Base-by-base conservation (phyloP, 108 stramenopile species). In the Pseudonitzschia multistriata region DNA sequence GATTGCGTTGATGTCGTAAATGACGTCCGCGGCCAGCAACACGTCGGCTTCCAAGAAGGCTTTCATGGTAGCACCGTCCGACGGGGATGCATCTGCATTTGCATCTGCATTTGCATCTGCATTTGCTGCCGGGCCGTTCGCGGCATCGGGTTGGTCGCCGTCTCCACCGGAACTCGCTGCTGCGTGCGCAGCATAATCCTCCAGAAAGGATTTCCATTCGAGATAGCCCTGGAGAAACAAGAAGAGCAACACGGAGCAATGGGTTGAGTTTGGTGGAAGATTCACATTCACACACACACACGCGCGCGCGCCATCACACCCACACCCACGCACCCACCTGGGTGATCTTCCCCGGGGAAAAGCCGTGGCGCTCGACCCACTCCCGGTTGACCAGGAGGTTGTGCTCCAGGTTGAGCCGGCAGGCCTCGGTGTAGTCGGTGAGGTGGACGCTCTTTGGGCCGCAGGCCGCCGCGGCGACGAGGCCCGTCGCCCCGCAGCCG, bases 1-100 rank as follows among this genome's bases (percentile, higher is more conserved):
- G n/a, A 90, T 69, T 14, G 64, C 50, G 0, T 67, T n/a, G 11
- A 63, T 49, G 71, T 85, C 85, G 59, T 91, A 91, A 10, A 80
- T 73, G 4, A 88, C 85, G 72, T 91, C 90, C 25, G 87, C 90
- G 25, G 87, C 90, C 3, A 91, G 34, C 35, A 91, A 31, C 3
- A 91, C 64, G 36, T 88, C 80, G 7, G 87, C 85, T 45, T 72
- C 34, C 2, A 3, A 15, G 33, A 73, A 56, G 21, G 40, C 35
- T 60, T 49, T 28, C 15, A 47, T 22, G 45, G 30, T 49, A 24
- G 24, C 30, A 13, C 17, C 42, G 8, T 45, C 42, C 3, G 17
- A 45, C 1, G 17, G 56, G 52, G 63, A 17, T 28, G 27, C 17
- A 0, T 68, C 61, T 27, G 42, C 25, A 7, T 36, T 40, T 49